phyloP scores from a whole-genome alignment of 345 rosid species.

The Populus alba region DNA sequence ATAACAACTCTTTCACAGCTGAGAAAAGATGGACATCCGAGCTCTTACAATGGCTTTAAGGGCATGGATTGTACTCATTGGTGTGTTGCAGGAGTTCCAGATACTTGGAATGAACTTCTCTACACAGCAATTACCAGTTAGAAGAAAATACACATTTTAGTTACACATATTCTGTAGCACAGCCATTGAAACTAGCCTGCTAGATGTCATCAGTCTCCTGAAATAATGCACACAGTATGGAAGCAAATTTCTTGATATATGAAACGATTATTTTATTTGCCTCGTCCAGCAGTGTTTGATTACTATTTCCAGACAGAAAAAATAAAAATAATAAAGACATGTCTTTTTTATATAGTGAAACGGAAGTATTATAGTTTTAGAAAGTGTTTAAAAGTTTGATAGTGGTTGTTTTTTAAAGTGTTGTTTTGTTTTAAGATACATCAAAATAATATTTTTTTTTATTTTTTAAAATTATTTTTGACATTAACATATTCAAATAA shows the following conservation, averaged over 20 bases:
- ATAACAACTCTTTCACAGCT: constrained; percentile 63
- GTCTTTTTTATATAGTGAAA: too few species aligned
- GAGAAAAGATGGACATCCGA: constrained; percentile 71
- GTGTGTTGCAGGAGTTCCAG: constrained; percentile 66
- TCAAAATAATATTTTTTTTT: too few species aligned
- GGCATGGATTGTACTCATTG: constrained; percentile 78
- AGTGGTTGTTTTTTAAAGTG: too few species aligned
- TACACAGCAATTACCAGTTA: constrained; percentile 34
- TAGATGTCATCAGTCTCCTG: background rate
- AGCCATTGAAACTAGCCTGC: background rate
- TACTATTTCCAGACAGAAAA: too few species aligned
- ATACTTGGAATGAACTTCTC: constrained; percentile 63
- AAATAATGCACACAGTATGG: background rate
- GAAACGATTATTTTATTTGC: background rate
- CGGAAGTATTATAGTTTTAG: too few species aligned
- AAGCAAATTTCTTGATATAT: background rate
- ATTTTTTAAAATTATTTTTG: too few species aligned
- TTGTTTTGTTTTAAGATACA: too few species aligned
- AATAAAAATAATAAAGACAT: too few species aligned
- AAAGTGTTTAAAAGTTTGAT: too few species aligned
- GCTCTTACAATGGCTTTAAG: constrained; percentile 43
- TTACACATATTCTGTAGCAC: too few species aligned
- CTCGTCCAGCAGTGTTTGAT: background rate
- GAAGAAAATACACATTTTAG: background rate
- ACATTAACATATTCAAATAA: too few species aligned